Conservation (phyloP, 768 basidiomycete genomes). For the Boletus sp. region DNA sequence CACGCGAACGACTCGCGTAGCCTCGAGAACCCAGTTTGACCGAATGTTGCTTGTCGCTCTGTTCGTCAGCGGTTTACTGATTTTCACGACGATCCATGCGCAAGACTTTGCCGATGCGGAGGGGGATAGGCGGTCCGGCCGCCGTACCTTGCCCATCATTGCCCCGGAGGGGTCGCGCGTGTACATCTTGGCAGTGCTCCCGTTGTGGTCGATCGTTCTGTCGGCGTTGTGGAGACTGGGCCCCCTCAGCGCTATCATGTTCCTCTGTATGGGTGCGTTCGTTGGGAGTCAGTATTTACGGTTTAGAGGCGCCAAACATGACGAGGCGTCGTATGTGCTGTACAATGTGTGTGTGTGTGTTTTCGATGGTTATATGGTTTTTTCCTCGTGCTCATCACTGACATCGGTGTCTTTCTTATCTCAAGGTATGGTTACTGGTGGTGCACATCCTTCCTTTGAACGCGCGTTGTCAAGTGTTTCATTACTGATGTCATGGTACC, state of each 20-base stretch:
- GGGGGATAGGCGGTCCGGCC: constrained; percentile 31
- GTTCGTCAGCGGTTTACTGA: constrained; percentile 27
- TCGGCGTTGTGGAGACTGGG: constrained; percentile 8
- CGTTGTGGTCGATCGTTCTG: constrained; percentile 9
- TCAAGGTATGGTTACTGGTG: constrained; percentile 8
- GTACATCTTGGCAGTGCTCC: constrained; percentile 12
- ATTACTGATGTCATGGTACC: constrained; percentile 3
- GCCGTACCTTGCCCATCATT: constrained; percentile 32
- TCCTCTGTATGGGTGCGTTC: constrained; percentile 12
- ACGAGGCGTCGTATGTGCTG: constrained; percentile 10
- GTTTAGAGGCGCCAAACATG: constrained; percentile 5
- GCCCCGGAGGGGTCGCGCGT: constrained; percentile 14
- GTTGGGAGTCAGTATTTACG: constrained; percentile 17
- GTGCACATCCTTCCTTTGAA: constrained; percentile 10
- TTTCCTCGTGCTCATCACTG: not conserved
- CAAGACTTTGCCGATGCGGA: constrained; percentile 35
- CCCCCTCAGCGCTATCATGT: constrained; percentile 4
- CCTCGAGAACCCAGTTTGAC: constrained; percentile 9
- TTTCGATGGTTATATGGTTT: not conserved
- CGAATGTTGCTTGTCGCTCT: constrained; percentile 18
- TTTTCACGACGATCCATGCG: constrained; percentile 38
- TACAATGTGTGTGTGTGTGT: too few relatives aligned
- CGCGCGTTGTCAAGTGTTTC: constrained; percentile 1
- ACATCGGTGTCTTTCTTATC: not conserved
- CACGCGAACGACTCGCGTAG: not conserved